Evolutionary conservation across 768 basidiomycete genomes (phyloP).

Genomic region (Trametes punicea): DNA sequence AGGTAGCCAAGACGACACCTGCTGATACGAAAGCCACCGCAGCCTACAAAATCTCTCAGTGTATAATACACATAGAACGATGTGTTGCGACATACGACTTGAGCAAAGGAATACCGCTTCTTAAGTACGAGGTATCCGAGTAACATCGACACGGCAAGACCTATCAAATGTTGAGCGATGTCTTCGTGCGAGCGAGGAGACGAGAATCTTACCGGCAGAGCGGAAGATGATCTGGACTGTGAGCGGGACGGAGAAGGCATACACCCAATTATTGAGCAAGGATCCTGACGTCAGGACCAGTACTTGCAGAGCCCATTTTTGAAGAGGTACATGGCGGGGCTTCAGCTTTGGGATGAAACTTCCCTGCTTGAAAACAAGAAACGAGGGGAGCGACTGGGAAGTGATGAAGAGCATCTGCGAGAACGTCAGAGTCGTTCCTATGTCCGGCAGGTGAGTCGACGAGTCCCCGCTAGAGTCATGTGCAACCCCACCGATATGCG

Average conservation of each 20-base stretch:
- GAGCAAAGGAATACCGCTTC: slow-evolving; percentile 54
- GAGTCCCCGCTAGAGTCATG: background rate
- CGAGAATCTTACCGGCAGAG: slow-evolving; percentile 57
- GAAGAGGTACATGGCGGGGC: slow-evolving; percentile 64
- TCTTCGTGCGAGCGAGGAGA: background rate
- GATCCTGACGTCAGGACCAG: slow-evolving; percentile 62
- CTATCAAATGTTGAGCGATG: slow-evolving; percentile 32
- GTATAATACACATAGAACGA: background rate
- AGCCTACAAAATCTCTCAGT: slow-evolving; percentile 34
- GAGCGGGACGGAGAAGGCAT: slow-evolving; percentile 71
- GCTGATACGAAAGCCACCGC: slow-evolving; percentile 65
- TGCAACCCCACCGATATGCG: slow-evolving; percentile 53
- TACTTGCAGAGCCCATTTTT: slow-evolving; percentile 69
- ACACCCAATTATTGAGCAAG: slow-evolving; percentile 79
- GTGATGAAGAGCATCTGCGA: slow-evolving; percentile 82
- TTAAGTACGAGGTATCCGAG: slow-evolving; percentile 59
- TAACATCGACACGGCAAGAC: slow-evolving; percentile 74
- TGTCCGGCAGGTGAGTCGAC: no score
- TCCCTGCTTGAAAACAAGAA: slow-evolving; percentile 38
- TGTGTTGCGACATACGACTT: slow-evolving; percentile 50
- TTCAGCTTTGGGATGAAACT: slow-evolving; percentile 50
- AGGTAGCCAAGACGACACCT: slow-evolving; percentile 71
- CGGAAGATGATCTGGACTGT: slow-evolving; percentile 83
- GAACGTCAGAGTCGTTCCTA: slow-evolving; percentile 82
- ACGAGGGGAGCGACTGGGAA: slow-evolving; percentile 59